Base-by-base conservation (phyloP, 1,284 basidiomycete species). In the Malassezia psittaci region DNA sequence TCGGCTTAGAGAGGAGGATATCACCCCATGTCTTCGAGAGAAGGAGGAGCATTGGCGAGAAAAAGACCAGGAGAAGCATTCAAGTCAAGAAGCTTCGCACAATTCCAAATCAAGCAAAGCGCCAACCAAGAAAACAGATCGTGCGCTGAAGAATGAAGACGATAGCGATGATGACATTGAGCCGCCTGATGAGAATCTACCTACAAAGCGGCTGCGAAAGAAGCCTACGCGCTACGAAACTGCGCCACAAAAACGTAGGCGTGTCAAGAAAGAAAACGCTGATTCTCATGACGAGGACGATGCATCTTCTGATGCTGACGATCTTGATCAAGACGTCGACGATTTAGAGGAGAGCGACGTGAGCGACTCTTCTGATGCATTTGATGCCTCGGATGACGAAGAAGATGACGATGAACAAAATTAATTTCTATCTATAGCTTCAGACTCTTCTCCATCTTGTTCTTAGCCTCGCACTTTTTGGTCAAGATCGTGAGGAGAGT, bases 221-320 rank as follows among this genome's bases (percentile, higher is more conserved):
- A 41, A 4, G 6, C 33, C 54, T 13, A 15, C 39, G 29, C 49
- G 37, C 5, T 56, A 46, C 42, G 43, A 15, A 5, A 21, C 40
- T 29, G 24, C 21, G 21, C 0, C 55, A 44, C 13, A 62, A 56
- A 50, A 65, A 61, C 16, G 61, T 52, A 16, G 24, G 24, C 43
- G 43, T 8, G 18, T 54, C 60, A 66, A 51, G 36, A 29, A 13
- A 21, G 24, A 41, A 40, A 37, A 32, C 38, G 39, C 13, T 8
- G 38, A 34, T 18, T 19, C n/a, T 29, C 40, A 41, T 19, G 29
- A 3, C 16, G 40, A 51, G 37, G 36, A 45, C 11, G 43, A 32
- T 5, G 36, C n/a, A 9, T 12, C 32, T 15, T 24, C 16, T 18
- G 32, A 21, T 5, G 48, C 19, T 24, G 38, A 21, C 12, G 43